phyloP scores from a whole-genome alignment of 2,329 filamentous ascomycete species.

The Chrysoporthe deuterocubensis region DNA sequence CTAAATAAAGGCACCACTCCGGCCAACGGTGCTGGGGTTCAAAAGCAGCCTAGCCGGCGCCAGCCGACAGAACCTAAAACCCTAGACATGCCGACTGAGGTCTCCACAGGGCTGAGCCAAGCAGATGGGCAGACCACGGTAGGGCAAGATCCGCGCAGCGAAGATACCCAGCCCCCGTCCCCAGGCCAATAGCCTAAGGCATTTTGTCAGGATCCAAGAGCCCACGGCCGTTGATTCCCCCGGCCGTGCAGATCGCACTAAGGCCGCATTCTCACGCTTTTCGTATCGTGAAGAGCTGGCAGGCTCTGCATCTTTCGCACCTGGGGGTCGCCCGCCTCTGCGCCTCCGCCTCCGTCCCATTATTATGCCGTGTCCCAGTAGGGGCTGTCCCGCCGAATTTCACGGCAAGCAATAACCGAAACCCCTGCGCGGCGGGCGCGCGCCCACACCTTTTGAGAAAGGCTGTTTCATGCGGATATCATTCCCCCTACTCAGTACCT shows the following conservation, averaged over 20 bases:
- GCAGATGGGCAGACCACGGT: background rate
- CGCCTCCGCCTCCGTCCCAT: background rate
- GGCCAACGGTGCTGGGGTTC: too few species aligned
- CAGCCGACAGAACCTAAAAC: background rate
- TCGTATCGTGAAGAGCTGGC: background rate
- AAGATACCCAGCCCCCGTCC: too few species aligned
- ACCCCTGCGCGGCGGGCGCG: background rate
- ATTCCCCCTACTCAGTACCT: background rate
- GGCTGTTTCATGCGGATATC: background rate
- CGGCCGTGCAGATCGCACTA: background rate
- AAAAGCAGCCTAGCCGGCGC: background rate
- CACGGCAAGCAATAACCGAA: background rate
- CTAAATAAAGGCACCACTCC: background rate
- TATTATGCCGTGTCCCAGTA: background rate
- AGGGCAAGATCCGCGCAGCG: background rate
- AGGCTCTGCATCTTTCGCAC: background rate
- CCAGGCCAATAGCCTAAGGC: too few species aligned
- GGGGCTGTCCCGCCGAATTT: background rate
- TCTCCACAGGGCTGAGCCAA: constrained; percentile 8
- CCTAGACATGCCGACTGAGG: background rate
- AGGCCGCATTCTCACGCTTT: background rate
- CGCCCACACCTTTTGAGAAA: background rate
- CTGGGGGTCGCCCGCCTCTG: background rate
- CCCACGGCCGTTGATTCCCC: background rate
- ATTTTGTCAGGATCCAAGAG: too few species aligned